Evolutionary conservation across 345 rosid species (phyloP), one percentile per base, ranked within the genome.

Genomic region (Boechera stricta): DNA sequence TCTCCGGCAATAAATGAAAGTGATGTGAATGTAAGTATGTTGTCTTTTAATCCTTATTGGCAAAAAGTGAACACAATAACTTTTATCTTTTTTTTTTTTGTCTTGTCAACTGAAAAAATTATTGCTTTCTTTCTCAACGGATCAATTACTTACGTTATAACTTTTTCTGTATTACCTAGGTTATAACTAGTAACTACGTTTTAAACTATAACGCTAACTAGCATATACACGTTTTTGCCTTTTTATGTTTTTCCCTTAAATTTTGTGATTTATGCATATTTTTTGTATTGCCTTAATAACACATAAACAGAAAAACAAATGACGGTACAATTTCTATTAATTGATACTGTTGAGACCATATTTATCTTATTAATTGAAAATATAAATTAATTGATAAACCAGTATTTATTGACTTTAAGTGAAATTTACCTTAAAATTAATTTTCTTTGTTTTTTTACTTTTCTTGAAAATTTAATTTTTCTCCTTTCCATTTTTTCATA

Each of bases 1-100:
- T 72, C 73, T 57, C 38, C 13, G 54, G 68, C 72, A 77, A 57
- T 10, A 18, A 11, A 39, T 64, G 53, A 72, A 78, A 64, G 68
- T 65, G 55, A 72, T 78, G 16, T 65, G 63, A 72, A 72, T 51
- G 38, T 71, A 16, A 12, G 33, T 52, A 42, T 71, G n/a, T 64
- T 71, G 64, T 54, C 47, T 64, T 36, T 64, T 36, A 71, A 18
- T 64, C 18, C 10, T 36, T 61, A 6, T 9, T 28, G 47, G 48
- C 16, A 52, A 15, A 61, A 76, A 41, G 31, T 53, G 39, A 41
- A 63, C 26, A 28, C 6, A 58, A 10, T 11, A 6, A 52, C 12
- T 21, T 51, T 51, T 21, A 3, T 3, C 0, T 15, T 8, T 51
- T 48, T 16, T 2, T 0, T 1, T 33, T 4, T 31, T 63, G 31